Evolutionary conservation across 2,329 filamentous ascomycete species (phyloP).

Genomic region (Trichoderma arundinaceum): DNA sequence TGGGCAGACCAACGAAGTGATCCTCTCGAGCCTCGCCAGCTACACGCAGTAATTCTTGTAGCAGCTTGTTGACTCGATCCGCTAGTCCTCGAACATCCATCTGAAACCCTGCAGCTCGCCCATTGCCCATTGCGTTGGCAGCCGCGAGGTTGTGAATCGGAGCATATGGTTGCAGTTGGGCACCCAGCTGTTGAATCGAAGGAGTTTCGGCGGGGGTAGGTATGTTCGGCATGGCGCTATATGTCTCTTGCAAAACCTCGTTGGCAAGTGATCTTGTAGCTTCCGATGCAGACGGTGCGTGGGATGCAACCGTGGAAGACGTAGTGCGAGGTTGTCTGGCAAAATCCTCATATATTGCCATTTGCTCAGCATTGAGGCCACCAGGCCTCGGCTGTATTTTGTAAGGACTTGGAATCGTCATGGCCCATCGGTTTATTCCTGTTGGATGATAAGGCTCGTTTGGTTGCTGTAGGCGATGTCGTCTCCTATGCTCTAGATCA

Average conservation of each 20-base stretch:
- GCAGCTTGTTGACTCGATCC: constrained; percentile 63
- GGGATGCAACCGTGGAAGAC: constrained; percentile 59
- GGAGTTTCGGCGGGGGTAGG: constrained; percentile 66
- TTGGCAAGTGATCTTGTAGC: constrained; percentile 66
- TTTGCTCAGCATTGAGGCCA: constrained; percentile 87
- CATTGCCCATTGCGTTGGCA: constrained; percentile 51
- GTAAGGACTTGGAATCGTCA: constrained; percentile 92
- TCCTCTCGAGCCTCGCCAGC: constrained; percentile 61
- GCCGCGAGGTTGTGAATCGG: constrained; percentile 53
- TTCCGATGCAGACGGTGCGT: constrained; percentile 64
- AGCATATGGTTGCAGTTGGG: constrained; percentile 61
- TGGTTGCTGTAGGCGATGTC: constrained; percentile 74
- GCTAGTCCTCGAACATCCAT: constrained; percentile 59
- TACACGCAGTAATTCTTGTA: constrained; percentile 62
- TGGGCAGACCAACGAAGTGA: constrained; percentile 64
- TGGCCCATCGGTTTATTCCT: constrained; percentile 85
- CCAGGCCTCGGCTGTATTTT: constrained; percentile 72
- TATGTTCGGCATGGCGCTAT: constrained; percentile 60
- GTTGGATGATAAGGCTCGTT: constrained; percentile 85
- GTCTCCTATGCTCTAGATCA: constrained; percentile 77
- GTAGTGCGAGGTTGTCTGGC: constrained; percentile 77
- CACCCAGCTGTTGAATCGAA: constrained; percentile 57
- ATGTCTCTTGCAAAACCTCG: constrained; percentile 68
- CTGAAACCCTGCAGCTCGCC: constrained; percentile 54
- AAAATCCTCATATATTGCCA: constrained; percentile 97